Evolutionary conservation across 129 eudicot genomes (phyloP), one percentile per base, ranked within the genome.

Genomic region (Solidago caesia): DNA sequence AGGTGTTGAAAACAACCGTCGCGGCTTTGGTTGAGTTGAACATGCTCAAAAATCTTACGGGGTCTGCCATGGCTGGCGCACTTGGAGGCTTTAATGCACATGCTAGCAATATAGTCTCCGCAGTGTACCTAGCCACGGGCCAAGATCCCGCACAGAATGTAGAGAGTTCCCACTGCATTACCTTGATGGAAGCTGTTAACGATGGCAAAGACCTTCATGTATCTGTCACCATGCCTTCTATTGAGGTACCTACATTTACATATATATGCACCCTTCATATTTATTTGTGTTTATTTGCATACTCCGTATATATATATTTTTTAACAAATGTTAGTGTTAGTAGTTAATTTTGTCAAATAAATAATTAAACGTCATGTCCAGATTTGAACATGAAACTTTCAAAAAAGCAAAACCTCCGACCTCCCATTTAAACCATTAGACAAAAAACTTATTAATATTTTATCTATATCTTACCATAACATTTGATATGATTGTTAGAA

Each of bases 21-120:
- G 77, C 79, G 0, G 81, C 92, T 56, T 27, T 89, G 65, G 92
- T 89, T 61, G 96, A 89, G 82, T 84, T 89, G 12, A 89, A 89
- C 74, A 87, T 85, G 89, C 92, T 89, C 69, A 87, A 89, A 58
- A 89, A 89, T 77, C 83, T 89, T 1, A 75, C 88, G 1, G 96
- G 96, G 14, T 89, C 96, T 0, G 96, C 96, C 12, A 74, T 89
- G 75, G 92, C 96, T 4, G 96, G 96, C 70, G 86, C 92, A 43
- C 80, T 87, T 12, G 96, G 96, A 14, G 96, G 96, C 42, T 89
- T 89, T 76, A 89, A 89, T 70, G 96, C 96, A 67, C 96, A 89
- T 67, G 96, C 92, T 59, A 87, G 89, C 76, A 89, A 89, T 57
- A 89, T 89, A 2, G 96, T 89, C 45, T 82, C 92, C 0, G 96